Evolutionary conservation across 768 basidiomycete genomes (phyloP), one percentile per base, ranked within the genome.

Genomic region (Calocera viscosa): DNA sequence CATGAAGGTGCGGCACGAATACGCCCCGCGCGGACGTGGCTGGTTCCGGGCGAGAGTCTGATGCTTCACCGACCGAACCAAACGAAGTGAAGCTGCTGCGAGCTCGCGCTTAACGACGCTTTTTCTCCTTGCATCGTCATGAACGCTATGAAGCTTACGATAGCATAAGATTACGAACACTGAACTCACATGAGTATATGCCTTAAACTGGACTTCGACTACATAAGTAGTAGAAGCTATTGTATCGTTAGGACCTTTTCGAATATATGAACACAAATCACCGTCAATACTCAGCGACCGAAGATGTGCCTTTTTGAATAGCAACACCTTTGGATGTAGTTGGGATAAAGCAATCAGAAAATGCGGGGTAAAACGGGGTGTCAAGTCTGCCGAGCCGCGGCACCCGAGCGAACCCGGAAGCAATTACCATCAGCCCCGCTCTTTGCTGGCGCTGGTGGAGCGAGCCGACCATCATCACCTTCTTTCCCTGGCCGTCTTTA

Each of bases 1-100:
- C 10, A 60, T 60, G 53, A 60, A 60, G 53, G 22, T 60, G 26
- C 53, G 53, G 2, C 53, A 60, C 53, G 53, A 60, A 8, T 60
- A 28, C 30, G 53, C 53, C 30, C 53, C 53, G 24, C 53, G 53
- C 30, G 53, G 53, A 11, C 53, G 53, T 60, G 53, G 53, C 24
- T 60, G 53, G 53, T 60, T 60, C 53, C 14, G 53, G 8, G 43
- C 7, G 26, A 26, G 30, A 26, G 53, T 26, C 7, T 60, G 22
- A 60, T 10, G 43, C 24, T 3, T 7, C 43, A 47, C 16, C 43
- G 3, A 19, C 7, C 43, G 43, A 47, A 47, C 19, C 35, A 19
- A 17, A 47, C 43, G 8, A 47, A 19, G 35, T 38, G 35, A 38
- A 38, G 35, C 5, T 5, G 35, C 5, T 5, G 14, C 35, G 35